Base-by-base conservation (phyloP, 495 filamentous ascomycete genomes). In the Neurospora terricola region DNA sequence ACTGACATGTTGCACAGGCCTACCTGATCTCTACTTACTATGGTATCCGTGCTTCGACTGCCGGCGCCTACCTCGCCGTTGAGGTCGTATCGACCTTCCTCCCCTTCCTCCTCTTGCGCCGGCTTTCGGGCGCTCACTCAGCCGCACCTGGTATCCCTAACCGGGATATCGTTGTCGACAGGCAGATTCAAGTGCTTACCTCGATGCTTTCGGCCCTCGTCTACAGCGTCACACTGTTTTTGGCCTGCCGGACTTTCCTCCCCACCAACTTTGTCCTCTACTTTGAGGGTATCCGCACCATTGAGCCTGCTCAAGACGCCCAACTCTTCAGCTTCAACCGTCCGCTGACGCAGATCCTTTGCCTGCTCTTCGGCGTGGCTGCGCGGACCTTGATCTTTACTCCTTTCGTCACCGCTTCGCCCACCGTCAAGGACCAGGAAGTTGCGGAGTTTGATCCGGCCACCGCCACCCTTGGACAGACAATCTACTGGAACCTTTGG, bases 21-120 rank as follows among this genome's bases (percentile, higher is more conserved):
- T 89, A 89, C 73, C 89, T 97, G 66, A 83, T 94, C 40, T 83
- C 83, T 36, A 88, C 87, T 75, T 96, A 94, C 85, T 97, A 95
- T 85, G 78, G 82, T 18, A 83, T 94, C 71, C 85, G 87, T 7
- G 83, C 87, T 10, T 81, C 80, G 68, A 89, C 92, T 10, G 81
- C 89, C 23, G 75, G 87, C 48, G 78, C 84, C 21, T 87, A 87
- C 37, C 87, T 91, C 72, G 76, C 78, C 10, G 90, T 94, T 75
- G 91, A 93, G 72, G 79, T 91, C 68, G 75, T 90, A 75, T 87
- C 92, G 9, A 88, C 87, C 27, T 88, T 87, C 68, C 77, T 93
- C 48, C 93, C 94, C 6, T 92, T 95, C 79, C 81, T 85, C 59
- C 86, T 93, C 69, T 82, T 96, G 27, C 91, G 92, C 38, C 86